Conservation (phyloP, 805 yeast genomes). For the Zygoascus ofunaensis region DNA sequence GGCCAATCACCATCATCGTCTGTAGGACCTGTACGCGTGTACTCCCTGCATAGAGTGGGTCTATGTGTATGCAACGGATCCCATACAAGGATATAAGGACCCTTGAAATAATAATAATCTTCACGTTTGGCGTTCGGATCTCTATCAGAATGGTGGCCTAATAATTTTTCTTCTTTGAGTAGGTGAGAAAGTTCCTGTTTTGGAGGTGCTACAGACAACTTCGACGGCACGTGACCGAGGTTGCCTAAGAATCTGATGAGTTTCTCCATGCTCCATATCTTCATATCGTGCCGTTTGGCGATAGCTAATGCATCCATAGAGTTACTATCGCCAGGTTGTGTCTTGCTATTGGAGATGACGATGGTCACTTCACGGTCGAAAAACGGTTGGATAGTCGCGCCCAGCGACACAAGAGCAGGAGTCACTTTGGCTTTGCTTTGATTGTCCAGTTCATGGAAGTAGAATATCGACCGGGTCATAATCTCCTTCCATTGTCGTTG, state of each 20-base stretch:
- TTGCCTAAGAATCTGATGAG: conserved; percentile 69
- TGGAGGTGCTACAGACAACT: conserved; percentile 2
- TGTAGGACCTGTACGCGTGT: conserved; percentile 36
- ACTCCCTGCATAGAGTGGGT: conserved; percentile 77
- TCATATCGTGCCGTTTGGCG: conserved; percentile 52
- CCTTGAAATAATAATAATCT: conserved; percentile 73
- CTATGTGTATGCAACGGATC: conserved; percentile 70
- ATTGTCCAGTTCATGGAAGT: conserved; percentile 45
- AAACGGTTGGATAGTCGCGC: conserved; percentile 44
- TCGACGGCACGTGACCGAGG: conserved; percentile 14
- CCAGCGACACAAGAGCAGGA: conserved; percentile 22
- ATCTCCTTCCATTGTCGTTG: conserved; percentile 55
- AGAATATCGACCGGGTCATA: conserved; percentile 49
- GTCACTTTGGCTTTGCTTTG: conserved; percentile 20
- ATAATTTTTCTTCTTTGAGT: conserved; percentile 72
- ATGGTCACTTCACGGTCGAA: conserved; percentile 61
- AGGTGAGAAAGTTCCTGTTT: conserved; percentile 41
- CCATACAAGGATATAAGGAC: conserved; percentile 66
- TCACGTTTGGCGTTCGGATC: conserved; percentile 80
- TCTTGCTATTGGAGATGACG: conserved; percentile 59
- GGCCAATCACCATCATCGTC: conserved; percentile 46
- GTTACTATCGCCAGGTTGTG: conserved; percentile 36
- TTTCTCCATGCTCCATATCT: conserved; percentile 84
- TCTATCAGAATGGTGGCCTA: conserved; percentile 82
- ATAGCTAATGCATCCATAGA: conserved; percentile 53